Conservation (phyloP, 140 eudicot genomes). For the Stevia rebaudiana region DNA sequence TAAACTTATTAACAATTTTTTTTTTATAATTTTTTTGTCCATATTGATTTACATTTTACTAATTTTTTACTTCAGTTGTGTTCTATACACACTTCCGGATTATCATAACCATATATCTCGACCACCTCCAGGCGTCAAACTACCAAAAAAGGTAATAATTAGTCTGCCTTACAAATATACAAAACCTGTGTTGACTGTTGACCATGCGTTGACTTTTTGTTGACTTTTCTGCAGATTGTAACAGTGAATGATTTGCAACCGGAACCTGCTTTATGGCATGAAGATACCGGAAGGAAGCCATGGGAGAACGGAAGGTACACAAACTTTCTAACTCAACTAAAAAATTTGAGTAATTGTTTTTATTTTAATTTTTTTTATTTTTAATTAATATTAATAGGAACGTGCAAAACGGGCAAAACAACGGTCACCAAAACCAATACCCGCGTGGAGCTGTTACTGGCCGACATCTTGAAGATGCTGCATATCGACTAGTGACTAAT, state of each 20-base stretch:
- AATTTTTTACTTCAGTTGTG: constrained; percentile 51
- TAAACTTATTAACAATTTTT: neutral
- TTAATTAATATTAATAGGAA: too few species aligned
- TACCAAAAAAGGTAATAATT: constrained; percentile 65
- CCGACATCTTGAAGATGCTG: constrained; percentile 88
- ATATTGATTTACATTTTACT: neutral
- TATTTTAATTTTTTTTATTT: too few species aligned
- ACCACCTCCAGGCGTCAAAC: constrained; percentile 63
- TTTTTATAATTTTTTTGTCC: too few species aligned
- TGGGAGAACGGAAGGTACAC: constrained; percentile 71
- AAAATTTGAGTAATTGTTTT: too few species aligned
- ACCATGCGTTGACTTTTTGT: neutral
- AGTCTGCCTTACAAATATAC: neutral
- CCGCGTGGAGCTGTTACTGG: constrained; percentile 56
- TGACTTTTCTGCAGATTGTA: constrained; percentile 46
- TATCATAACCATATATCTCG: constrained; percentile 66
- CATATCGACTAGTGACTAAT: constrained; percentile 67
- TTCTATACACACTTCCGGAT: constrained; percentile 70
- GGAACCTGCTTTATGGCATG: constrained; percentile 80
- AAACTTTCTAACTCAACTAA: neutral
- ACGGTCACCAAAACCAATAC: constrained; percentile 16
- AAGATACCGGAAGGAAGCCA: constrained; percentile 70
- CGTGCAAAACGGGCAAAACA: constrained; percentile 33
- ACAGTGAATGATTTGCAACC: constrained; percentile 63
- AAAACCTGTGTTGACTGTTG: neutral